Evolutionary conservation across 2,329 filamentous ascomycete genomes (phyloP), one percentile per base, ranked within the genome.

Genomic region (Scedosporium boydii): DNA sequence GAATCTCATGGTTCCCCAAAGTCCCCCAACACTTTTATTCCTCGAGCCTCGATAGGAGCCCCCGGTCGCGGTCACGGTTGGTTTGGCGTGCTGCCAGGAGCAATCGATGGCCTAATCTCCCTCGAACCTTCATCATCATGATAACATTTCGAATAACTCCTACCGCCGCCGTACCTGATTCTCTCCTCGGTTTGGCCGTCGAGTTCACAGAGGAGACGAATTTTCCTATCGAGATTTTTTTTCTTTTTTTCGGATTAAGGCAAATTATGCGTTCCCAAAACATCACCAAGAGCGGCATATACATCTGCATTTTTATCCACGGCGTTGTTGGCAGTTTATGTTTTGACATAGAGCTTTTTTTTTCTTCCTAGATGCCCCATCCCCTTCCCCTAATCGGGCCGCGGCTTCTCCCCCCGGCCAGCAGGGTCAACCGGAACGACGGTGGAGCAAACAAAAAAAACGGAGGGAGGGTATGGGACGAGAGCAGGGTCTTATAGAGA

Each of bases 271-370:
- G 18, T 53, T 51, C 44, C 26, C 44, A 53, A 60, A 60, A 14
- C 23, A 55, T 55, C 51, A 55, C 51, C 51, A 55, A 60, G 59
- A 60, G 44, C 59, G 59, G 44, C 48, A 53, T 38, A 26, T 53
- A 44, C 41, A 51, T 53, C 29, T 60, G 59, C 59, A 60, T 60
- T 60, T 53, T 23, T 18, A 51, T 53, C 44, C 26, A 59, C 42
- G 59, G 59, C 59, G 59, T 60, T 60, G 44, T 53, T 51, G 59
- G 59, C 59, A 55, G 51, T 53, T 60, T 27, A 27, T 60, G n/a
- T 18, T 27, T 60, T 60, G 16, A 51, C 44, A 60, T 60, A 60
- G 59, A 60, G 38, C 18, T 38, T 34, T 38, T 21, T 42, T 59
- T 60, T 53, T 26, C 14, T 29, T 55, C 51, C 7, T 23, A 55